Conservation (phyloP, 140 eudicot species). For the Senecio squalidus region DNA sequence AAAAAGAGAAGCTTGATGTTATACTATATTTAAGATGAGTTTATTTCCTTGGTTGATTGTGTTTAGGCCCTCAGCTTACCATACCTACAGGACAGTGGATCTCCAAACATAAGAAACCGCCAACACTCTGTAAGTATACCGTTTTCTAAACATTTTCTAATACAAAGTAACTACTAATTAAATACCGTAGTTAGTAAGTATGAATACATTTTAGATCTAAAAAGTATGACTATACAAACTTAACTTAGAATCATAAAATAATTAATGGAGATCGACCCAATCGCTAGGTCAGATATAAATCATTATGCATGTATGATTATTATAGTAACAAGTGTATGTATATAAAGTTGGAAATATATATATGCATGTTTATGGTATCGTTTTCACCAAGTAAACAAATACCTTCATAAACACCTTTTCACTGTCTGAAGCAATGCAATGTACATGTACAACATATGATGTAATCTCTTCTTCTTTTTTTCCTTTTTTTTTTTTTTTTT, state of each 20-base stretch:
- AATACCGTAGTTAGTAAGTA: no score
- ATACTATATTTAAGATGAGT: background rate
- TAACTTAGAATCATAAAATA: no score
- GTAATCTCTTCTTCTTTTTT: background rate
- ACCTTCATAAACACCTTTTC: slow-evolving; percentile 14
- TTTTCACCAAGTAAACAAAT: no score
- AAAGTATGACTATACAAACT: no score
- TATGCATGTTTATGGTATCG: no score
- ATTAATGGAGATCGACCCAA: no score
- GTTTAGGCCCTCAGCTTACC: slow-evolving; percentile 95
- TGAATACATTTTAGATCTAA: no score
- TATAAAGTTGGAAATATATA: no score
- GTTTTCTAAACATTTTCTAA: background rate
- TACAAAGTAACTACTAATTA: no score
- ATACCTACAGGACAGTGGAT: slow-evolving; percentile 71
- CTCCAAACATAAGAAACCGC: slow-evolving; percentile 57
- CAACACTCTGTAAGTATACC: slow-evolving; percentile 55
- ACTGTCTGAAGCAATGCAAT: slow-evolving; percentile 22
- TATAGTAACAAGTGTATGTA: slow-evolving; percentile 13
- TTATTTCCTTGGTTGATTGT: slow-evolving; percentile 11
- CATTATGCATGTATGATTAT: no score
- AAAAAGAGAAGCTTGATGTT: no score
- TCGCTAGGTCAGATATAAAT: no score
- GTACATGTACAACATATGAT: slow-evolving; percentile 14
- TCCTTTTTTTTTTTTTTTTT: background rate